Percentiles rank a stretch among this genome's conserved stretches.
Evolutionary conservation across 768 basidiomycete genomes (phyloP).

Genomic region (Termitomyces sp.): DNA sequence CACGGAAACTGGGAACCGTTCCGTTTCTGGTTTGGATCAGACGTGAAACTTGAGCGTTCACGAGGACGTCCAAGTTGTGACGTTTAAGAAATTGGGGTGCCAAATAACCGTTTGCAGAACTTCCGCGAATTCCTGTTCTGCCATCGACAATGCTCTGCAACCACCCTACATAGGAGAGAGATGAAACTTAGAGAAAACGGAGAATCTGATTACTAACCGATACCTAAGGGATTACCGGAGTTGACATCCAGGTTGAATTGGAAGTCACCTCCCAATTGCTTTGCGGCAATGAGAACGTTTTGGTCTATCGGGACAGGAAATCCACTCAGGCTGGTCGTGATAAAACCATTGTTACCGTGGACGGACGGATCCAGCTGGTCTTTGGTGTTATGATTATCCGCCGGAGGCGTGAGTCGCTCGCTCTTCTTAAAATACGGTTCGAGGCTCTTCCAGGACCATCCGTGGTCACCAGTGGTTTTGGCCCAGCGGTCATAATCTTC

Average conservation of each 20-base stretch:
- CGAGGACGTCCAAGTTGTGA: conserved; percentile 13
- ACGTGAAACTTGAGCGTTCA: conserved; percentile 13
- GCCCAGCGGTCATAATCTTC: conserved; percentile 8
- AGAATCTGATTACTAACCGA: neutral
- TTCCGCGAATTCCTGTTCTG: conserved; percentile 7
- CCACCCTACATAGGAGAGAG: conserved; percentile 8
- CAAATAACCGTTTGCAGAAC: conserved; percentile 17
- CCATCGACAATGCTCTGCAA: conserved; percentile 8
- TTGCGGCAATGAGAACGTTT: conserved; percentile 1
- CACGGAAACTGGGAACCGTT: neutral
- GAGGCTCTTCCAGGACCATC: conserved; percentile 15
- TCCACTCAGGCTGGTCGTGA: conserved; percentile 18
- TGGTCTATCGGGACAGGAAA: conserved; percentile 3
- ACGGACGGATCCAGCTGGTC: conserved; percentile 23
- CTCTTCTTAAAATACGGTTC: conserved; percentile 20
- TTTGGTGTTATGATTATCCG: conserved; percentile 21
- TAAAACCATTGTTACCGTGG: conserved; percentile 20
- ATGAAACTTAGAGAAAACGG: neutral
- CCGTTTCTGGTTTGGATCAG: conserved; percentile 7
- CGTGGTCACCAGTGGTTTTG: conserved; percentile 4
- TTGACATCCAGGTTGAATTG: conserved; percentile 3
- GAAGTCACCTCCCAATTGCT: conserved; percentile 4
- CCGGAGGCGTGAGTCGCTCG: conserved; percentile 21
- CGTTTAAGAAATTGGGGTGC: conserved; percentile 4
- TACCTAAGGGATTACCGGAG: conserved; percentile 2